Evolutionary conservation across 257 asterid species (phyloP).

Genomic region (Scutellaria minor): DNA sequence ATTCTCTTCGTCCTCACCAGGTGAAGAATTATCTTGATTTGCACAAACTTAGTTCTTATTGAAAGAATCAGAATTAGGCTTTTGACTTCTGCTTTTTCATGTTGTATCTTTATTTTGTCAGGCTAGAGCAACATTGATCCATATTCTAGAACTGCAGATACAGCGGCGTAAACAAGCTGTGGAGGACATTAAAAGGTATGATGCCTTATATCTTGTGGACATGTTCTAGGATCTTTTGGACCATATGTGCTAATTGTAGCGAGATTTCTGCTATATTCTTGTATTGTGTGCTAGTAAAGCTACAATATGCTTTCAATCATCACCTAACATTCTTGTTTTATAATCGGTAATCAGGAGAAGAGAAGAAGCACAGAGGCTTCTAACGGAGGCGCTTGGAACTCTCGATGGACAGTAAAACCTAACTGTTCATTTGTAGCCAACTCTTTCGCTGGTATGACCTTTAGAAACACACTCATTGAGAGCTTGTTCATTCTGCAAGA

Average conservation of each 20-base stretch:
- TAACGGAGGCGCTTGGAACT: constrained; percentile 71
- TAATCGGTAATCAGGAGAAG: constrained; percentile 65
- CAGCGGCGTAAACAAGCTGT: constrained; percentile 91
- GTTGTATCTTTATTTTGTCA: constrained; percentile 36
- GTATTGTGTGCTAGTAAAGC: neutral
- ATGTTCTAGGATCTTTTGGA: neutral
- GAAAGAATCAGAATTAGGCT: constrained; percentile 5
- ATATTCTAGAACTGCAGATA: constrained; percentile 94
- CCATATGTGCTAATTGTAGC: too few species aligned
- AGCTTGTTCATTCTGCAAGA: neutral
- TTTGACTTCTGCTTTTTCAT: constrained; percentile 26
- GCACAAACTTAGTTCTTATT: constrained; percentile 13
- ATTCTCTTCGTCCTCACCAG: constrained; percentile 97
- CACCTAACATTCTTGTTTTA: constrained; percentile 20
- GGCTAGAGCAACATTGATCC: constrained; percentile 98
- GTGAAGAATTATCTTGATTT: constrained; percentile 40
- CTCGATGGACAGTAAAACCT: constrained; percentile 58
- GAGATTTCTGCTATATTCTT: neutral
- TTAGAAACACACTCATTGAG: neutral
- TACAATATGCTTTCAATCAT: neutral
- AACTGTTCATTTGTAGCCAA: too few species aligned
- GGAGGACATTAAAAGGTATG: constrained; percentile 92
- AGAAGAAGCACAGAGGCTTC: constrained; percentile 79
- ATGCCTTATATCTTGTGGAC: neutral
- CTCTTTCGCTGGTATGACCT: neutral